Conservation (phyloP, 164 flowering plant species). For the Dillenia suffruticosa region DNA sequence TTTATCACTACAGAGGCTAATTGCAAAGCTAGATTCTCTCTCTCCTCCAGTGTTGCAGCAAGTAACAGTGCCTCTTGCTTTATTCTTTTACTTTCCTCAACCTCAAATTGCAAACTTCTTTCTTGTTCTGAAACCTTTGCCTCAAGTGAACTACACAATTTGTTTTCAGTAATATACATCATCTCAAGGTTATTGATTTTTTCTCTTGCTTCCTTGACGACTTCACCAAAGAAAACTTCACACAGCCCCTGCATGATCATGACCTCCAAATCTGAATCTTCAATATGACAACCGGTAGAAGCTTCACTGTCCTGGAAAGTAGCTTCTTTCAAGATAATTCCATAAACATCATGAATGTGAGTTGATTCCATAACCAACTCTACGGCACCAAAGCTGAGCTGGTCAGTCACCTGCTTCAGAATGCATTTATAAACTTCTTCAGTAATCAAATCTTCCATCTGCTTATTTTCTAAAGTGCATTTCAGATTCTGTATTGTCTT, state of each 20-base stretch:
- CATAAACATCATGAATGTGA: slow-evolving; percentile 24
- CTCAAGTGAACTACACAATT: slow-evolving; percentile 31
- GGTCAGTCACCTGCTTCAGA: slow-evolving; percentile 30
- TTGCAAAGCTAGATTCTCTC: slow-evolving; percentile 40
- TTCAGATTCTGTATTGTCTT: slow-evolving; percentile 36
- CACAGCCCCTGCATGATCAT: slow-evolving; percentile 35
- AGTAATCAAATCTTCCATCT: slow-evolving; percentile 34
- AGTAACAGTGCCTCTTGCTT: slow-evolving; percentile 29
- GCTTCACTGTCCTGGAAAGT: slow-evolving; percentile 13
- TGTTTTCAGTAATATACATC: slow-evolving; percentile 24
- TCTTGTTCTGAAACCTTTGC: slow-evolving; percentile 28
- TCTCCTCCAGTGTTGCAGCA: slow-evolving; percentile 31
- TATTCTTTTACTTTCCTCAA: slow-evolving; percentile 40
- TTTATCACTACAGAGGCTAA: slow-evolving; percentile 22
- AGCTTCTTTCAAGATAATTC: slow-evolving; percentile 28
- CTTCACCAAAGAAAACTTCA: slow-evolving; percentile 36
- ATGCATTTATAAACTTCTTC: slow-evolving; percentile 48
- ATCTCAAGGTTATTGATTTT: slow-evolving; percentile 19
- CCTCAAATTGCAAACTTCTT: slow-evolving; percentile 20
- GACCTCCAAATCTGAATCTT: slow-evolving; percentile 41
- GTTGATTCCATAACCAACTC: slow-evolving; percentile 24
- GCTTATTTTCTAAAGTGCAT: slow-evolving; percentile 33
- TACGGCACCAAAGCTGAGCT: slow-evolving; percentile 17
- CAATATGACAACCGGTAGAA: slow-evolving; percentile 14
- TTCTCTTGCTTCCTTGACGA: slow-evolving; percentile 34